Conservation (phyloP, 2,329 filamentous ascomycete genomes). For the Clarireedia paspali region DNA sequence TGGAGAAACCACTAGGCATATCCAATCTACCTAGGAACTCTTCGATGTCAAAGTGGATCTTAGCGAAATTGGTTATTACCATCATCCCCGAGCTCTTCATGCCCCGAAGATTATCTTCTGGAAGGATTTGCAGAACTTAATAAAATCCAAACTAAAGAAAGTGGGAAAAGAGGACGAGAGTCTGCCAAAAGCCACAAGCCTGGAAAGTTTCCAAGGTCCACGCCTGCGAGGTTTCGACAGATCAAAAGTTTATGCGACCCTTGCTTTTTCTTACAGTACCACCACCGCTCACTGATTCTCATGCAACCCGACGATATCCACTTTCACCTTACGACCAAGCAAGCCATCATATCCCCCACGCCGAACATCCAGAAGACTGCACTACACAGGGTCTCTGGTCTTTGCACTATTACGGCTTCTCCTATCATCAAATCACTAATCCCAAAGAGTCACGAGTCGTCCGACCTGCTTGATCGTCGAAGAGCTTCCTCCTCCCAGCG, state of each 20-base stretch:
- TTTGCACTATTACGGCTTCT: conserved; percentile 1
- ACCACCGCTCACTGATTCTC: conserved; percentile 6
- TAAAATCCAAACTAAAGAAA: conserved; percentile 7
- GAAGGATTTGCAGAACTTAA: conserved; percentile 11
- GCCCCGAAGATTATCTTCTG: conserved; percentile 13
- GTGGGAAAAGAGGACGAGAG: neutral
- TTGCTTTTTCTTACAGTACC: conserved; percentile 10
- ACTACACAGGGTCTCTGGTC: neutral
- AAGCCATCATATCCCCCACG: conserved; percentile 11
- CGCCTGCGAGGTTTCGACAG: conserved; percentile 4
- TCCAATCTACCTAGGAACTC: conserved; percentile 5
- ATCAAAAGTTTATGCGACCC: conserved; percentile 19
- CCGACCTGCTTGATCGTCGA: conserved; percentile 6
- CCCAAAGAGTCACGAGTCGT: conserved; percentile 7
- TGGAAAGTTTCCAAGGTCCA: conserved; percentile 6
- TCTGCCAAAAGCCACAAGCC: neutral
- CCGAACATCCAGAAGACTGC: neutral
- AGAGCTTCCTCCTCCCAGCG: conserved; percentile 8
- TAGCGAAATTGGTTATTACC: conserved; percentile 20
- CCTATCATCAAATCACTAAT: conserved; percentile 9
- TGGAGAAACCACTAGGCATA: conserved; percentile 6
- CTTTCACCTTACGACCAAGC: conserved; percentile 11
- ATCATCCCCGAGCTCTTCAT: conserved; percentile 20
- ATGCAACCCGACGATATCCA: conserved; percentile 17
- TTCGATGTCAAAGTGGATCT: conserved; percentile 12